phyloP scores from a whole-genome alignment of 2,329 filamentous ascomycete species.

The Aspergillus japonicus region DNA sequence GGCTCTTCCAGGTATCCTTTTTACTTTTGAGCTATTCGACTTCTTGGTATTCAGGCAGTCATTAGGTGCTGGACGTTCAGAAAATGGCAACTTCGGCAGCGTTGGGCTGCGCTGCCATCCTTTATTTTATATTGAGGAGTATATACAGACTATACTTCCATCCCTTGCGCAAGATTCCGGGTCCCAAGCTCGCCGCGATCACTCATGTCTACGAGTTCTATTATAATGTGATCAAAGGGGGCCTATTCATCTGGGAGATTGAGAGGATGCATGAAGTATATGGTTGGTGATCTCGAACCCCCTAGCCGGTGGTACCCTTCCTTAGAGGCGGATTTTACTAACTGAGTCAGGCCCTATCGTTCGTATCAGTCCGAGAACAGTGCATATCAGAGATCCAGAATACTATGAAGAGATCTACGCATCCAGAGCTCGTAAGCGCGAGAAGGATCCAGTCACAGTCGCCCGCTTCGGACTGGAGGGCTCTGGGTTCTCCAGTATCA shows the following conservation, averaged over 20 bases:
- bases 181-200: not conserved
- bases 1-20: not conserved
- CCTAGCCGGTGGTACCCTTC: not conserved
- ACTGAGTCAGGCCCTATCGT: slow-evolving; percentile 32
- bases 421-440: slow-evolving; percentile 22
- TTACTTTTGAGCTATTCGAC: not conserved
- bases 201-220: not conserved
- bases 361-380: slow-evolving; percentile 34
- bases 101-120: not conserved
- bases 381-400: slow-evolving; percentile 36
- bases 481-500: slow-evolving; percentile 19
- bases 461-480: slow-evolving; percentile 15
- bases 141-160: not conserved
- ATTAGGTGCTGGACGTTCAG: not conserved
- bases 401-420: slow-evolving; percentile 37
- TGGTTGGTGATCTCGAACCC: slow-evolving; percentile 20
- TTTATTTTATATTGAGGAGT: not conserved
- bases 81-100: not conserved
- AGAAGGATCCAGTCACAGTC: slow-evolving; percentile 26
- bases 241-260: not conserved
- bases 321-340: not conserved
- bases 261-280: slow-evolving; percentile 36
- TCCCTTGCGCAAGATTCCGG: not conserved
- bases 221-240: not conserved
- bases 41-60: not conserved